A percentile compares a stretch with the other conserved stretches of the same genome.
Evolutionary conservation across 139 green algal genomes (phyloP).

Genomic region (Penium margaritaceum): DNA sequence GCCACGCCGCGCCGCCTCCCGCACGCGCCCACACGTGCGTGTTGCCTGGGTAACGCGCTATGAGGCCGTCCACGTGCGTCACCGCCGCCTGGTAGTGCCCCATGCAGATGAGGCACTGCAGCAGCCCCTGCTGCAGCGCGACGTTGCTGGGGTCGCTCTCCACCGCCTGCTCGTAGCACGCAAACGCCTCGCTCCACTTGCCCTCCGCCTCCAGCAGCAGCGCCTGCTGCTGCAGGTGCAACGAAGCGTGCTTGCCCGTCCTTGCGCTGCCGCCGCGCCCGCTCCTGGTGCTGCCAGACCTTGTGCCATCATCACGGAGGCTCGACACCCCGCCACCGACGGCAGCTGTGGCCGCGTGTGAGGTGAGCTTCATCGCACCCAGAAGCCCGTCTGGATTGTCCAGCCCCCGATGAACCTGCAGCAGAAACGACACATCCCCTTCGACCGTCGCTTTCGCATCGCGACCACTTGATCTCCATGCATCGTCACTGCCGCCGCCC

Average conservation of each 20-base stretch:
- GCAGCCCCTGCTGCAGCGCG: slow-evolving; percentile 20
- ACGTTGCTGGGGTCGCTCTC: slow-evolving; percentile 14
- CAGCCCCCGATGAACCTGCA: slow-evolving; percentile 78
- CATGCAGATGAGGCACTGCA: slow-evolving; percentile 57
- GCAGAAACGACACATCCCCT: slow-evolving; percentile 71
- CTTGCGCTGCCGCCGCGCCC: neutral
- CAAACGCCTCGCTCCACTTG: slow-evolving; percentile 73
- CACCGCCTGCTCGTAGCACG: slow-evolving; percentile 69
- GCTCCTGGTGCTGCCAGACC: no score
- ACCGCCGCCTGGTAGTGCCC: slow-evolving; percentile 73
- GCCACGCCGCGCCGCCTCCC: slow-evolving; percentile 75
- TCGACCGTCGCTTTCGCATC: slow-evolving; percentile 29
- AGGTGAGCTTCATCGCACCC: no score
- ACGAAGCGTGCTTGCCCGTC: neutral
- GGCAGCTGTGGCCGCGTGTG: no score
- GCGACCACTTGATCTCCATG: slow-evolving; percentile 7
- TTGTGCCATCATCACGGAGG: no score
- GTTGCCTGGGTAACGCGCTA: slow-evolving; percentile 19
- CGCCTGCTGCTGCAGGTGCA: slow-evolving; percentile 53
- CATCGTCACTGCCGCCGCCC: slow-evolving; percentile 28
- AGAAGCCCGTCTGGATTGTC: slow-evolving; percentile 85
- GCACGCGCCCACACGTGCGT: slow-evolving; percentile 55
- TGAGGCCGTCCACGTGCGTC: slow-evolving; percentile 61
- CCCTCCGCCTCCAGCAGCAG: slow-evolving; percentile 74
- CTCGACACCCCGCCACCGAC: slow-evolving; percentile 61